Base-by-base conservation (phyloP, 192 early-diverging fungal species). In the Coemansia biformis region DNA sequence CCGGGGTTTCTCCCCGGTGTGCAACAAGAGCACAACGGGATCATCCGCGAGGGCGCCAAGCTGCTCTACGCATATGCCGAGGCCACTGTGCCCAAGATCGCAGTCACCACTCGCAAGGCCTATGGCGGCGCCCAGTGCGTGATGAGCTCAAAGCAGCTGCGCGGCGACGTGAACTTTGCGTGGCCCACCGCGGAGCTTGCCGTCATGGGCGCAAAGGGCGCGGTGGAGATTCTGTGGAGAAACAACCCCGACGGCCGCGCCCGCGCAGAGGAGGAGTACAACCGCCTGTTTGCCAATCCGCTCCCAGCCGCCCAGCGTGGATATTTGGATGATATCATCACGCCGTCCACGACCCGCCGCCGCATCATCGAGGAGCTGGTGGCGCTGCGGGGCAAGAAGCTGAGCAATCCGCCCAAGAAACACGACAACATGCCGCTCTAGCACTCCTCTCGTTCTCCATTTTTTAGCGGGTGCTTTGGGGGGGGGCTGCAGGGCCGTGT, bases 121-220 rank as follows among this genome's bases (percentile, higher is more conserved):
- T 98, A 98, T 54, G 94, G 94, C 44, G 94, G 94, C 33, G 94
- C 94, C 7, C 95, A 98, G 63, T 90, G 92, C 72, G 94, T 98
- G 15, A 98, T 98, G 94, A 80, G 79, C 49, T 92, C 90, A 8
- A 98, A 98, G 78, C 94, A 98, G 81, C 72, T 98, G 54, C 75
- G 89, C 15, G 94, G 92, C 42, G 94, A 98, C 51, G 51, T 82
- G 36, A 94, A 92, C 73, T 86, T 90, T 56, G 84, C 90, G 5
- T 97, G 91, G 91, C 93, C 93, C 12, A 87, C 88, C n/a, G 92
- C 88, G 26, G 94, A 98, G 64, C 93, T 98, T 63, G 94, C 94
- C 33, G 94, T 98, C 39, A 98, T 98, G 94, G 94, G 94, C 35
- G 89, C 91, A 32, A 88, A 93, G 78, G 94, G 92, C 18, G 94